These are phyloP conservation scores for Auricularia sp. DNA, from an alignment of 768 basidiomycete species.

Conservation along the genomic window DNA sequence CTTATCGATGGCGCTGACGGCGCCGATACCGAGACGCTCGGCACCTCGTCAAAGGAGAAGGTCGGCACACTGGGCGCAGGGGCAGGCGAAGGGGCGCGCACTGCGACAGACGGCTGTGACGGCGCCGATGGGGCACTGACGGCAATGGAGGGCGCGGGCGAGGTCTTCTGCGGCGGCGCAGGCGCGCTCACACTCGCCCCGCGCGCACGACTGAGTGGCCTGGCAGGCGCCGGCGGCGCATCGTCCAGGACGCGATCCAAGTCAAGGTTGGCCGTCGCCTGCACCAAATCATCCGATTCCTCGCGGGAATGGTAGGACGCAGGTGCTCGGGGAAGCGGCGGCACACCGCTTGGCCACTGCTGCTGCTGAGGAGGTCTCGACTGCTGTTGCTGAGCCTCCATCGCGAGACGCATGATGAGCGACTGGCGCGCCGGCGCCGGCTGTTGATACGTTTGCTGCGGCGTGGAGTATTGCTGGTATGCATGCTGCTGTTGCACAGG, in stretches of 20 bases:
- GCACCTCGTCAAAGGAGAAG: not conserved
- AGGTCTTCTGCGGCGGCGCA: conserved; percentile 7
- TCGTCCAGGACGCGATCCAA: conserved; percentile 1
- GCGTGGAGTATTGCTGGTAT: not conserved
- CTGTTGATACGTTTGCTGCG: not conserved
- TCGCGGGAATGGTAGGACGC: not conserved
- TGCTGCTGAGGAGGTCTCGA: not conserved
- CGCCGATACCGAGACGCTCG: conserved; percentile 8
- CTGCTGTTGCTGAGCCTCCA: not conserved
- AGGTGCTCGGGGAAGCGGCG: not conserved
- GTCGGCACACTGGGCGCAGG: conserved; percentile 21
- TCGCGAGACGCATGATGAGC: not conserved
- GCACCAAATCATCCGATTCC: not conserved
- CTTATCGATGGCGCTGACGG: conserved; percentile 12
- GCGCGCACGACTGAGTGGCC: not conserved
- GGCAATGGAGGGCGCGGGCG: conserved; percentile 18
- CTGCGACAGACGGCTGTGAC: conserved; percentile 9
- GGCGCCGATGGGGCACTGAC: conserved; percentile 11
- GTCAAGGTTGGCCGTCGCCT: not conserved
- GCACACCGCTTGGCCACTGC: not conserved
- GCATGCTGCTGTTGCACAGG: not conserved
- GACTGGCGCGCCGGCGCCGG: not conserved
- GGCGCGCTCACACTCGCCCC: not conserved
- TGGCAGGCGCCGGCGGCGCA: not conserved
- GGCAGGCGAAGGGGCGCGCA: not conserved